Evolutionary conservation across 441 rosid species (phyloP).

Genomic region (Erodium texanum): DNA sequence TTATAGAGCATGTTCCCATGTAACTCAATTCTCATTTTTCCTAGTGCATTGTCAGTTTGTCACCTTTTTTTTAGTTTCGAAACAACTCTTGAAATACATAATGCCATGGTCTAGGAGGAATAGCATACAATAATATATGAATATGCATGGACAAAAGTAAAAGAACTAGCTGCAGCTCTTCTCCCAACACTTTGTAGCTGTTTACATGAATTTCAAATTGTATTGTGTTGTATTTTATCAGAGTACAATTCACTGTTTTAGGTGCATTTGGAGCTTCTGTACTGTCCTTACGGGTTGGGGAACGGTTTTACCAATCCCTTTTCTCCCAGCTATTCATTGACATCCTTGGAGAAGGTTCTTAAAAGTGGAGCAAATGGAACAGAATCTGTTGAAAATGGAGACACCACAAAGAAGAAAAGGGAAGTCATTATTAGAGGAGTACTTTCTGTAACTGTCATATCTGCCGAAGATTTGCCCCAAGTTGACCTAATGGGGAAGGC

Average conservation of each 20-base stretch:
- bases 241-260: slow-evolving; percentile 1
- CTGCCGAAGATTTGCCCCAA: slow-evolving; percentile 82
- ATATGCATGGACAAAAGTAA: not conserved
- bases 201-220: not conserved
- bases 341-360: slow-evolving; percentile 25
- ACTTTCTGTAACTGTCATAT: slow-evolving; percentile 62
- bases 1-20: not conserved
- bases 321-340: slow-evolving; percentile 18
- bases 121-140: not conserved
- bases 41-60: not conserved
- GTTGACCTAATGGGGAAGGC: slow-evolving; percentile 86
- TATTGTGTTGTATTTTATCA: not conserved
- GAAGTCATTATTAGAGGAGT: slow-evolving; percentile 86
- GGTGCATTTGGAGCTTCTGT: slow-evolving; percentile 27
- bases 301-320: slow-evolving; percentile 18
- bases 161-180: not conserved
- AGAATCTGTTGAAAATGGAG: slow-evolving; percentile 33
- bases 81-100: not conserved
- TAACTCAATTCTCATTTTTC: not conserved
- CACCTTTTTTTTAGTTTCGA: not conserved
- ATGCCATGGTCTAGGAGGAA: not conserved
- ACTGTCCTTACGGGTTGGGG: slow-evolving; percentile 22
- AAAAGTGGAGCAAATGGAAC: slow-evolving; percentile 32
- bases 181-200: not conserved
- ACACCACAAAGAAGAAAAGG: slow-evolving; percentile 38